These are phyloP conservation scores for Ophiostoma australiae DNA, from an alignment of 2,329 filamentous ascomycete genomes.

Conservation along the genomic window DNA sequence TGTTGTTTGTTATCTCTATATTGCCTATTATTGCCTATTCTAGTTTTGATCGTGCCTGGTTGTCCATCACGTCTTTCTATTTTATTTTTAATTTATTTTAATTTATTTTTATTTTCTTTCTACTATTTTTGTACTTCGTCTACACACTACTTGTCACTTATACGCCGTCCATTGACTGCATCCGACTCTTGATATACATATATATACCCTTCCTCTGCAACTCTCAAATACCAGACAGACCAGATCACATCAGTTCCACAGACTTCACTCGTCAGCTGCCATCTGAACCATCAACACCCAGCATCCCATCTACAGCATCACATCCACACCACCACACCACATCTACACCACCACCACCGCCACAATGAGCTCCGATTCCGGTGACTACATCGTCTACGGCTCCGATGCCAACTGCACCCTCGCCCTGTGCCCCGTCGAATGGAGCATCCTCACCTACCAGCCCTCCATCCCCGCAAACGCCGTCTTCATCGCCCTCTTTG, in stretches of 20 bases:
- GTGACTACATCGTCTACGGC: conserved; percentile 37
- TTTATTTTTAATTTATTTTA: neutral
- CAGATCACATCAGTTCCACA: neutral
- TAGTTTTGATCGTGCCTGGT: neutral
- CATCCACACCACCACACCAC: neutral
- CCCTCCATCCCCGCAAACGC: conserved; percentile 42
- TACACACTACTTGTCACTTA: neutral
- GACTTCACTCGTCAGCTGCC: neutral
- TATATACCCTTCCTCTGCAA: neutral
- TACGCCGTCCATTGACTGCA: neutral
- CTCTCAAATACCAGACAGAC: neutral
- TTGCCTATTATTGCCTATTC: neutral
- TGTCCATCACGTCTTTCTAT: neutral
- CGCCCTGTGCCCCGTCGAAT: conserved; percentile 42
- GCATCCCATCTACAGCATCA: neutral
- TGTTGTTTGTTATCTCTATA: neutral
- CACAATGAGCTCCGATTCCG: conserved; percentile 7
- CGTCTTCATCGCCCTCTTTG: conserved; percentile 42
- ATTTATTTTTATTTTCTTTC: neutral
- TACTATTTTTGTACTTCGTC: neutral
- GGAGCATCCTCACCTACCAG: conserved; percentile 45
- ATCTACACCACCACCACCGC: neutral
- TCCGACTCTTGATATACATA: neutral
- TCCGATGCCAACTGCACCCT: conserved; percentile 48
- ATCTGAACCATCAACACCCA: neutral